Conservation (phyloP, 2,329 filamentous ascomycete genomes). For the Sporothrix dimorphospora region DNA sequence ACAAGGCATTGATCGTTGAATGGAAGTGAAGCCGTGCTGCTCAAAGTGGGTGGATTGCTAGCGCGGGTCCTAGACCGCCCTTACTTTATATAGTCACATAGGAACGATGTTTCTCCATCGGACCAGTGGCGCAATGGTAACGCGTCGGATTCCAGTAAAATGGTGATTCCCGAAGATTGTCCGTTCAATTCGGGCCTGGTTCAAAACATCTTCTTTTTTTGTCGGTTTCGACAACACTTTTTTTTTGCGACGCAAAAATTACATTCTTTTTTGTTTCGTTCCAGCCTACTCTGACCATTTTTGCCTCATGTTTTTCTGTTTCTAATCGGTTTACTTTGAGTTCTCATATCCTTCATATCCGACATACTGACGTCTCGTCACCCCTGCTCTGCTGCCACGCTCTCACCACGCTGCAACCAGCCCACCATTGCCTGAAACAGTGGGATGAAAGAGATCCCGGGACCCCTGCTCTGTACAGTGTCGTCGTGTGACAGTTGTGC, state of each 20-base stretch:
- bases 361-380: no score
- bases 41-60: no score
- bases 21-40: no score
- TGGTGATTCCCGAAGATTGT: constrained; percentile 31
- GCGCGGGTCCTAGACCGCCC: background rate
- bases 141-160: constrained; percentile 31
- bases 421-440: background rate
- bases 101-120: background rate
- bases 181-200: constrained; percentile 31
- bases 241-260: background rate
- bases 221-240: background rate
- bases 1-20: no score
- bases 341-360: background rate
- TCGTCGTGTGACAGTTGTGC: background rate
- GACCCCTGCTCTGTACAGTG: background rate
- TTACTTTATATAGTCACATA: constrained; percentile 15
- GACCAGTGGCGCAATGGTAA: constrained; percentile 32
- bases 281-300: background rate
- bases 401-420: background rate
- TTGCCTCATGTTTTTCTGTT: background rate
- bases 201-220: constrained; percentile 20
- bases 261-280: background rate
- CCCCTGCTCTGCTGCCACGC: background rate
- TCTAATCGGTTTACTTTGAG: background rate
- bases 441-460: background rate